Conservation (phyloP, 495 filamentous ascomycete genomes). For the Penicillium samsonianum region DNA sequence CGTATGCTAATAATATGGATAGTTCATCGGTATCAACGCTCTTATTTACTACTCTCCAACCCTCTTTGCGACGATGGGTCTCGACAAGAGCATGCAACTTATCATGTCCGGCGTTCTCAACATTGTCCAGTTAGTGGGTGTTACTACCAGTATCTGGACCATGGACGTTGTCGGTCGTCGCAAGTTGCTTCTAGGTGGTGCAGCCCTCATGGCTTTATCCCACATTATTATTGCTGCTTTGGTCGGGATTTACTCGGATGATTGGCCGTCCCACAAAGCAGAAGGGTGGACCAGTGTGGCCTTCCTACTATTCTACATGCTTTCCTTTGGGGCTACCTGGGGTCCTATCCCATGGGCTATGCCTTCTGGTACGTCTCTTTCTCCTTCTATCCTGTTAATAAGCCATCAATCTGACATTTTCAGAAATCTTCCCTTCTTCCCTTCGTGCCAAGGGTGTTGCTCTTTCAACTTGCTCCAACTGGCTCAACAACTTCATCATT, state of each 20-base stretch:
- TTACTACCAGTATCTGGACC: constrained; percentile 48
- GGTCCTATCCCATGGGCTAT: constrained; percentile 50
- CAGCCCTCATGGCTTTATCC: constrained; percentile 48
- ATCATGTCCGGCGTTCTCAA: constrained; percentile 62
- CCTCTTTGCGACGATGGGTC: constrained; percentile 59
- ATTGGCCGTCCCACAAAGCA: constrained; percentile 47
- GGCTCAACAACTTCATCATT: constrained; percentile 60
- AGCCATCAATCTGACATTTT: background rate
- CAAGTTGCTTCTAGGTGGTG: constrained; percentile 47
- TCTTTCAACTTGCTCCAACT: constrained; percentile 54
- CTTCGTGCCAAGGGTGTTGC: constrained; percentile 56
- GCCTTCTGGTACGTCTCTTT: constrained; percentile 34
- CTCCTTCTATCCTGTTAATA: background rate
- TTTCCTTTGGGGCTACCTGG: constrained; percentile 51
- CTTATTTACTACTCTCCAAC: constrained; percentile 59
- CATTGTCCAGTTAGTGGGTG: constrained; percentile 53
- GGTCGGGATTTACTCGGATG: constrained; percentile 42
- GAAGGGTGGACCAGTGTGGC: constrained; percentile 53
- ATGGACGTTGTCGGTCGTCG: constrained; percentile 52
- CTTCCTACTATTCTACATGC: constrained; percentile 50
- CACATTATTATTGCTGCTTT: constrained; percentile 55
- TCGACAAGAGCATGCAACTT: constrained; percentile 56
- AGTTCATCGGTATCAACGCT: constrained; percentile 54
- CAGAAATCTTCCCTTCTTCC: constrained; percentile 53
- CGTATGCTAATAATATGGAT: constrained; percentile 15